Conservation (phyloP, 306 rosid genomes). For the Casuarina equisetifolia region DNA sequence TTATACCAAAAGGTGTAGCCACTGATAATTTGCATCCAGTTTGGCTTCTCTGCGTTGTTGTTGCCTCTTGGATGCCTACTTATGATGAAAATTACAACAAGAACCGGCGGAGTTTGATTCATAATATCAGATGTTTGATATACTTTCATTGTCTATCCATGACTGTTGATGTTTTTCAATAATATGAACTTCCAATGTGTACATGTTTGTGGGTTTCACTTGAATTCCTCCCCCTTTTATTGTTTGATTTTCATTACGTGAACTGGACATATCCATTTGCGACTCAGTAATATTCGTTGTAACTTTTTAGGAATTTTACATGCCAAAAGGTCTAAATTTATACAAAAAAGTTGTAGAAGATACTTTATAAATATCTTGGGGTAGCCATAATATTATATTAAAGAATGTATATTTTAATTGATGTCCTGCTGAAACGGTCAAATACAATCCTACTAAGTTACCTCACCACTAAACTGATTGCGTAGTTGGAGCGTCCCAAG, state of each 20-base stretch:
- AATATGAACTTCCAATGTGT: background rate
- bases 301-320: too few relatives aligned
- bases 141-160: background rate
- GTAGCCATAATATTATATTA: too few relatives aligned
- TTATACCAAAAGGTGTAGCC: too few relatives aligned
- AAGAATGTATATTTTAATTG: too few relatives aligned
- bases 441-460: too few relatives aligned
- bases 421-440: too few relatives aligned
- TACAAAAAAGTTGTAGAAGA: too few relatives aligned
- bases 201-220: background rate
- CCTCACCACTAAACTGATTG: too few relatives aligned
- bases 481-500: too few relatives aligned
- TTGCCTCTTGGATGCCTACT: constrained; percentile 89
- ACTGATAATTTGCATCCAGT: constrained; percentile 39
- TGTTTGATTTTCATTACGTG: background rate
- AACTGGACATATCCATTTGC: background rate
- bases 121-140: background rate
- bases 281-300: too few relatives aligned
- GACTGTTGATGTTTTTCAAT: background rate
- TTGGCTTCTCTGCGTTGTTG: constrained; percentile 98
- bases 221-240: background rate
- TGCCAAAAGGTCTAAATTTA: too few relatives aligned
- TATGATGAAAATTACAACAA: constrained; percentile 43
- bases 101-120: constrained; percentile 16
- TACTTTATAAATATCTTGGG: too few relatives aligned